phyloP scores from a whole-genome alignment of 1,284 basidiomycete species.

The Taiwanofungus camphoratus region DNA sequence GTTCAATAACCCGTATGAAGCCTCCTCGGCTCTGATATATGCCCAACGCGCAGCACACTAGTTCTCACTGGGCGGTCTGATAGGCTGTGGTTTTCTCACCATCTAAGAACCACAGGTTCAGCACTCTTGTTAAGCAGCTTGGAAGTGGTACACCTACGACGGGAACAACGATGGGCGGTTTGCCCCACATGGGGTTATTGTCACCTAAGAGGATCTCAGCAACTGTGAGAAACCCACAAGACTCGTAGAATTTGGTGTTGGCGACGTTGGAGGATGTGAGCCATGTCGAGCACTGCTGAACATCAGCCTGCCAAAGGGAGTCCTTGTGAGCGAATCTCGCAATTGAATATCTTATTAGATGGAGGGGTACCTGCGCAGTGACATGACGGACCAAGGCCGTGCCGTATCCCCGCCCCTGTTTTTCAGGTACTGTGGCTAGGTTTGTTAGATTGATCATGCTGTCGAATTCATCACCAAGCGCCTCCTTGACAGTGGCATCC shows the following conservation, averaged over 20 bases:
- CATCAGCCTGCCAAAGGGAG: not conserved
- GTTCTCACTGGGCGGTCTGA: no score
- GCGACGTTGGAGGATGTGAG: slow-evolving; percentile 1
- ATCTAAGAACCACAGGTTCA: not conserved
- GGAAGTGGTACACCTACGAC: not conserved
- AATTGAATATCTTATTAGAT: no score
- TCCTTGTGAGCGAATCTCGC: not conserved
- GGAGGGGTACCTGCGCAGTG: not conserved
- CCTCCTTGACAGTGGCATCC: not conserved
- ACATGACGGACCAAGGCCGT: not conserved
- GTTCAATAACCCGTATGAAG: no score
- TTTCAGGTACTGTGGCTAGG: not conserved
- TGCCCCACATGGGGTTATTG: not conserved
- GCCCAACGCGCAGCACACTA: no score
- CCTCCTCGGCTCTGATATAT: no score
- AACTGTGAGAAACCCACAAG: not conserved
- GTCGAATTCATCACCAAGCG: not conserved
- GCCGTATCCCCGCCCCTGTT: not conserved
- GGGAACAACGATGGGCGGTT: not conserved
- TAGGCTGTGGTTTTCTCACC: not conserved
- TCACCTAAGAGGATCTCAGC: not conserved
- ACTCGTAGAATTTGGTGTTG: slow-evolving; percentile 1
- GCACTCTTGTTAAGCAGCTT: not conserved
- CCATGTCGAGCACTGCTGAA: not conserved
- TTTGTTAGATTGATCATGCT: not conserved